Percentiles rank a stretch among this genome's conserved stretches.
These are phyloP conservation scores for Apiospora kogelbergensis DNA, from an alignment of 2,329 filamentous ascomycete genomes.

Conservation along the genomic window DNA sequence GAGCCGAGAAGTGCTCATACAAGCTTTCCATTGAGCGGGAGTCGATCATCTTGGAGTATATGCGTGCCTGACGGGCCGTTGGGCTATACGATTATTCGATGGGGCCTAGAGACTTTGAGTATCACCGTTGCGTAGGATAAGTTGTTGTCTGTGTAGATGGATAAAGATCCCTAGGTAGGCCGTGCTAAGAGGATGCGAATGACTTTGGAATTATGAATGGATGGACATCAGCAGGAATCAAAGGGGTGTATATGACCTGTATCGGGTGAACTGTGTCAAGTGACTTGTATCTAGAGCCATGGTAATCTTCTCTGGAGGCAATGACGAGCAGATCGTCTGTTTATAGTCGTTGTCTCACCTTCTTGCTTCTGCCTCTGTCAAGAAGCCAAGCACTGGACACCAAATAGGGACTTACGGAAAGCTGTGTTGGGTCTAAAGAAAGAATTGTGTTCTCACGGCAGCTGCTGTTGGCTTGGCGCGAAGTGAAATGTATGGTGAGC, in stretches of 20 bases:
- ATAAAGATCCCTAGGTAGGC: background rate
- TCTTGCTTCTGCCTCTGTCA: background rate
- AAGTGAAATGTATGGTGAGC: background rate
- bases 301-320: background rate
- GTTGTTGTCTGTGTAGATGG: background rate
- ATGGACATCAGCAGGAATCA: background rate
- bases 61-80: background rate
- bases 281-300: background rate
- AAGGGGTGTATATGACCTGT: background rate
- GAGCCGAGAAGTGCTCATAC: conserved; percentile 3
- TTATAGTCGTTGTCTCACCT: background rate
- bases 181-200: background rate
- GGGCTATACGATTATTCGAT: background rate
- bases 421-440: conserved; percentile 1
- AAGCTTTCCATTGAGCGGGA: background rate
- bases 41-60: background rate
- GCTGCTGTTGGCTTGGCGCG: background rate
- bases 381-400: background rate
- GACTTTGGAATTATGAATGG: background rate
- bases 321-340: background rate
- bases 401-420: background rate
- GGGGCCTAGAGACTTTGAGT: background rate
- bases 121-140: background rate
- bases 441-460: background rate
- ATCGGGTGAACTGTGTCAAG: background rate